Evolutionary conservation across 441 rosid species (phyloP).

Genomic region (Croton laevigatus): DNA sequence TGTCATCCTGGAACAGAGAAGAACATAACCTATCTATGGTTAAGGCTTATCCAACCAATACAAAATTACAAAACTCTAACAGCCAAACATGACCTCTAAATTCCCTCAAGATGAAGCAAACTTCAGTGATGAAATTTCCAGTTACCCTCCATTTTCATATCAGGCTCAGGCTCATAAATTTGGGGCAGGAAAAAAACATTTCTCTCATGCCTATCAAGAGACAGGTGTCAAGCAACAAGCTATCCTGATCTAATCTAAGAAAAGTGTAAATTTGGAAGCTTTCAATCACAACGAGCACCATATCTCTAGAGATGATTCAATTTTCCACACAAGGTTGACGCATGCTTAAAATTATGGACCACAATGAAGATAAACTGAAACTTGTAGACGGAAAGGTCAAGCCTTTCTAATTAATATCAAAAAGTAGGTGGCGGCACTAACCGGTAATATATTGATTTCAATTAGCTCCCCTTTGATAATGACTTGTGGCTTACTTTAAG

Average conservation of each 20-base stretch:
- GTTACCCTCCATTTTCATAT: neutral
- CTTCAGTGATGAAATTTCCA: neutral
- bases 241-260: slow-evolving; percentile 8
- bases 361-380: neutral
- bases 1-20: neutral
- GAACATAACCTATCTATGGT: neutral
- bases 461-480: slow-evolving; percentile 18
- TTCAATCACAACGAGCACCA: slow-evolving; percentile 24
- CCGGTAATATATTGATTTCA: slow-evolving; percentile 24
- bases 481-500: slow-evolving; percentile 34
- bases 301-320: slow-evolving; percentile 27
- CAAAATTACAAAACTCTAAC: neutral
- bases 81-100: slow-evolving; percentile 1
- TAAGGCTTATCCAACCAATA: neutral
- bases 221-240: slow-evolving; percentile 26
- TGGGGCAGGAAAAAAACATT: neutral
- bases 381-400: slow-evolving; percentile 7
- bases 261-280: slow-evolving; percentile 33
- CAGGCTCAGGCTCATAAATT: neutral
- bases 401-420: slow-evolving; percentile 34
- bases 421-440: slow-evolving; percentile 53
- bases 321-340: slow-evolving; percentile 35
- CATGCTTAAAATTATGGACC: slow-evolving; percentile 17
- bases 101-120: slow-evolving; percentile 14
- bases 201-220: neutral